Evolutionary conservation across 805 yeast genomes (phyloP), one percentile per base, ranked within the genome.

Genomic region (Teunomyces lycoperdinae): DNA sequence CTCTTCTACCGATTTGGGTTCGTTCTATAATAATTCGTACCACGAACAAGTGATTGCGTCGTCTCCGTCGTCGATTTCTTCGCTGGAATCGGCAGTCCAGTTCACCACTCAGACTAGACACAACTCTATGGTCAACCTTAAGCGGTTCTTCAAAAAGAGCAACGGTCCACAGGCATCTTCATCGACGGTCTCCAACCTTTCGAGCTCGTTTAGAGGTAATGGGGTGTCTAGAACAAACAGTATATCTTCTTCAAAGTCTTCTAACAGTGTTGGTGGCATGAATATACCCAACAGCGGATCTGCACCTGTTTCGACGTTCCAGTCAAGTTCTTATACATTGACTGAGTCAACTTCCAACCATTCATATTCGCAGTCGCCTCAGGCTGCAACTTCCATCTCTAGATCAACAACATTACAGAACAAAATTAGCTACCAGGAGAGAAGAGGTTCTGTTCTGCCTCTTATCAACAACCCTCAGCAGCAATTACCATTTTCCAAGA

Each of bases 91-190:
- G 17, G 41, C 31, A 7, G 45, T 36, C 27, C 51, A 50, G 9
- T 45, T 43, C 45, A 35, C 77, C 2, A 67, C 77, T 9, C 71
- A 68, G 44, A 70, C 86, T 2, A 77, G 86, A 51, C 91, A 86
- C 63, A 83, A 87, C 40, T 85, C 91, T 6, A 85, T 87, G 84
- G 90, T 87, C 13, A 87, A 86, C 62, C 65, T 87, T 58, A 83
- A 86, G 58, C 71, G 89, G 43, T 86, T 87, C 58, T 87, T 87
- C 71, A 84, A 81, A 63, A 71, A 76, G 68, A 55, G 60, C 17
- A 52, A 60, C 24, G 51, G 60, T 1, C 45, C 58, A 4, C 45
- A 41, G n/a, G 47, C 60, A 9, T 58, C 66, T 4, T 16, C 45
- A 5, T 33, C 57, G 17, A 53, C 52, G 34, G 54, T 59, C 4